Evolutionary conservation across 257 asterid species (phyloP), one percentile per base, ranked within the genome.

Genomic region (Nicotiana undulata): DNA sequence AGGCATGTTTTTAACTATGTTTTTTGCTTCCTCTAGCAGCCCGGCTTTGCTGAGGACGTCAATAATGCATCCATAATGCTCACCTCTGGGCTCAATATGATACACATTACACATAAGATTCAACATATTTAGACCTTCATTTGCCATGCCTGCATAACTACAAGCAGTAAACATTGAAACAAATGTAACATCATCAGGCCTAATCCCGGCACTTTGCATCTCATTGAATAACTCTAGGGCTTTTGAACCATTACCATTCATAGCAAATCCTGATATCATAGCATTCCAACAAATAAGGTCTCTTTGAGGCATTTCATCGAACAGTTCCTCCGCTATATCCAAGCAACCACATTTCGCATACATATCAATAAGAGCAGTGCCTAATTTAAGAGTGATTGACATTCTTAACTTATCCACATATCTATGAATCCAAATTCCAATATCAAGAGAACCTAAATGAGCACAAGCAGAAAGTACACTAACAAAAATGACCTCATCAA

Each of bases 271-370:
- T 17, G 92, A 91, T 64, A 93, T 86, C 94, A 92, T 86, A 9
- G 92, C 86, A 85, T 90, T 93, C 91, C 93, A 93, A 83, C 94
- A 87, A 32, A 92, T 86, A 65, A 88, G 85, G 76, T 93, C 96
- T 74, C 92, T 89, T 0, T 79, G 65, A 3, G 85, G 85, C 94
- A 92, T 89, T 90, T 85, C 28, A 67, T 88, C 82, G n/a, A 92
- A 91, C 93, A 90, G 79, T 34, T 87, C 65, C 79, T 86, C 80
- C 0, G 94, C 97, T 68, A 85, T 55, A 87, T 84, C 86, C 85
- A 90, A 86, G 53, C 89, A 76, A 75, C 97, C 97, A 60, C 96
- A 90, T 90, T 90, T 91, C 0, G 89, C 88, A 51, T 90, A 93
- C 97, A 93, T 89, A 72, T 89, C 93, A 1, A 89, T 40, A 26